phyloP scores from a whole-genome alignment of 176 grass and related monocot species.

The Musa schizocarpa region DNA sequence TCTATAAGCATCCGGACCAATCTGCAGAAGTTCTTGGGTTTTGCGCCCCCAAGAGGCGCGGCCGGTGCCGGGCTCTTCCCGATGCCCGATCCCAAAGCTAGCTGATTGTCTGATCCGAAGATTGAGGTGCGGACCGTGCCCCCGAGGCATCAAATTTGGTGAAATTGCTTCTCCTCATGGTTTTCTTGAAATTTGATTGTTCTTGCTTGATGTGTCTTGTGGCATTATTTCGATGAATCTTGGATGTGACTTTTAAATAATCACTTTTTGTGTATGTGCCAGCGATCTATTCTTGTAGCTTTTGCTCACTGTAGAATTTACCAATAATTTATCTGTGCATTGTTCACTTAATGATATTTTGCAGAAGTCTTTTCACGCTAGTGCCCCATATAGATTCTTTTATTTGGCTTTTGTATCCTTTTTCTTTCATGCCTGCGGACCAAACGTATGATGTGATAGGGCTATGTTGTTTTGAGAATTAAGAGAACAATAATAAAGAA shows the following conservation, averaged over 20 bases:
- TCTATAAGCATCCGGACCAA: constrained; percentile 98
- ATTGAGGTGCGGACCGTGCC: not conserved
- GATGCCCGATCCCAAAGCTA: constrained; percentile 88
- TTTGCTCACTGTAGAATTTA: not conserved
- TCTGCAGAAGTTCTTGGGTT: constrained; percentile 86
- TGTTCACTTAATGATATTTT: not conserved
- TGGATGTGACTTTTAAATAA: too few species aligned
- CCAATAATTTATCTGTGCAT: not conserved
- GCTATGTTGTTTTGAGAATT: too few species aligned
- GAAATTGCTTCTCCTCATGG: not conserved
- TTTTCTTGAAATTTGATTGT: too few species aligned
- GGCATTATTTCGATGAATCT: not conserved
- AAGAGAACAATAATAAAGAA: too few species aligned
- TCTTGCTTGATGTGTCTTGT: not conserved
- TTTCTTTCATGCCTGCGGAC: too few species aligned
- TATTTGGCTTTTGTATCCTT: too few species aligned
- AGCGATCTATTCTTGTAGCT: not conserved
- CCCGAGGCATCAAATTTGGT: not conserved
- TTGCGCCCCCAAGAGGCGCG: constrained; percentile 65
- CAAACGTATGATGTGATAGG: too few species aligned
- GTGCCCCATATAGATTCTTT: not conserved
- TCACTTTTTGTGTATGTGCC: not conserved
- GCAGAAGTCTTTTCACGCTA: not conserved
- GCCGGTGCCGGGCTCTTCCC: constrained; percentile 61
- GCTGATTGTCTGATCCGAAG: constrained; percentile 18